Evolutionary conservation across 2,329 filamentous ascomycete species (phyloP).

Genomic region (Microdochium bolleyi): DNA sequence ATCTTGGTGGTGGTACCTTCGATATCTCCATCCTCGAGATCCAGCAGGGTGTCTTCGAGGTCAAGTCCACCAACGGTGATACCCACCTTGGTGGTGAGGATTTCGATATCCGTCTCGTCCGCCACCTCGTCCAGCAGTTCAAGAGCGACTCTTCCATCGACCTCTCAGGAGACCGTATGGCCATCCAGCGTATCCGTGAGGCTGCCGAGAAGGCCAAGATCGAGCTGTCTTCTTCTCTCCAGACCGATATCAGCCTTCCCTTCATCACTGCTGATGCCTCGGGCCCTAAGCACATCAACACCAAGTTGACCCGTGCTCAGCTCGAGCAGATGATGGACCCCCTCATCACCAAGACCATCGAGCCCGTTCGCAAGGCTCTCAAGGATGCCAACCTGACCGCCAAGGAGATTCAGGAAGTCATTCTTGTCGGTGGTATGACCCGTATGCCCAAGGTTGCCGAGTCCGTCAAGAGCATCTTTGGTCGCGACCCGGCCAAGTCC

Average conservation of each 20-base stretch:
- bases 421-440: constrained; percentile 97
- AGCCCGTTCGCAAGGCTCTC: constrained; percentile 91
- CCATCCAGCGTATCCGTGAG: constrained; percentile 97
- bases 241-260: constrained; percentile 96
- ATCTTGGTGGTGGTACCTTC: constrained; percentile 97
- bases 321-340: constrained; percentile 90
- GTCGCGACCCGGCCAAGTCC: constrained; percentile 92
- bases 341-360: constrained; percentile 76
- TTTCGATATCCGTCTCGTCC: constrained; percentile 91
- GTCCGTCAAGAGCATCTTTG: constrained; percentile 94
- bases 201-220: constrained; percentile 99
- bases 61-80: constrained; percentile 98
- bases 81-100: constrained; percentile 98
- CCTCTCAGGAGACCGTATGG: constrained; percentile 88
- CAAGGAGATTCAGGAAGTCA: constrained; percentile 95
- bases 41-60: constrained; percentile 95
- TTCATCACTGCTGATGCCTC: constrained; percentile 97
- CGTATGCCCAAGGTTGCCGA: constrained; percentile 98
- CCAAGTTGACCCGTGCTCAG: constrained; percentile 85
- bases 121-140: constrained; percentile 89
- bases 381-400: constrained; percentile 89
- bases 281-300: constrained; percentile 97
- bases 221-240: constrained; percentile 87
- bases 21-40: constrained; percentile 98
- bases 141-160: constrained; percentile 94